Evolutionary conservation across 176 grass and related monocot species (phyloP).

Genomic region (Secale cereale): DNA sequence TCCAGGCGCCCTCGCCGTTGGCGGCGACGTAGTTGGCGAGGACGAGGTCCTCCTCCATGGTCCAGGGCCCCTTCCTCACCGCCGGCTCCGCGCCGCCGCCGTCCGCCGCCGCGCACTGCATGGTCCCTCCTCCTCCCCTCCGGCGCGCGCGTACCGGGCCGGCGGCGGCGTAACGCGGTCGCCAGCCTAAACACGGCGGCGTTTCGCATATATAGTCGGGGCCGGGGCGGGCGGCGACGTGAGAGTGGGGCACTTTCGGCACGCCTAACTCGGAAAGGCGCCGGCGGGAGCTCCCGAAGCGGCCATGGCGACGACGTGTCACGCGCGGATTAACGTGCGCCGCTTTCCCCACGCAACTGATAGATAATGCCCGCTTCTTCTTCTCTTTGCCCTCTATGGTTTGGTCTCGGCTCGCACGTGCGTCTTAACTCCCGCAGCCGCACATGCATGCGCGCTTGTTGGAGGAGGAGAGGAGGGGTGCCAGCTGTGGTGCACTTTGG

Average conservation of each 20-base stretch:
- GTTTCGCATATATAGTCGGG: neutral
- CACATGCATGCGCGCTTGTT: neutral
- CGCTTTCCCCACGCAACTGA: neutral
- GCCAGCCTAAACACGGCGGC: neutral
- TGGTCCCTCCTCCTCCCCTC: neutral
- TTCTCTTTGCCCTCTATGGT: neutral
- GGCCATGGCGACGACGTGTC: neutral
- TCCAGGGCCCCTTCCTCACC: constrained; percentile 57
- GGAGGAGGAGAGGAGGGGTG: neutral
- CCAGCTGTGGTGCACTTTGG: neutral
- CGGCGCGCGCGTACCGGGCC: neutral
- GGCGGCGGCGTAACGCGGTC: neutral
- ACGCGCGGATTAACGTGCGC: neutral
- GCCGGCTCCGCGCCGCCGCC: neutral
- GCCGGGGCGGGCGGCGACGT: neutral
- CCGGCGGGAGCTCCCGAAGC: neutral
- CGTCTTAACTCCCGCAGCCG: neutral
- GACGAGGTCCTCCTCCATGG: constrained; percentile 58
- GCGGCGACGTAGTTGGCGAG: constrained; percentile 52
- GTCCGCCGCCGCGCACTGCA: constrained; percentile 4
- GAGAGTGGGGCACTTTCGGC: constrained; percentile 16
- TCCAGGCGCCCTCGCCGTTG: constrained; percentile 59
- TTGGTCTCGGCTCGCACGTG: neutral
- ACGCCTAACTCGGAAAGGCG: constrained; percentile 30
- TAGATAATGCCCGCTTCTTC: neutral